Percentiles rank a stretch among this genome's conserved stretches.
Conservation (phyloP, 2,329 filamentous ascomycete species). For the Alternaria infectoria region DNA sequence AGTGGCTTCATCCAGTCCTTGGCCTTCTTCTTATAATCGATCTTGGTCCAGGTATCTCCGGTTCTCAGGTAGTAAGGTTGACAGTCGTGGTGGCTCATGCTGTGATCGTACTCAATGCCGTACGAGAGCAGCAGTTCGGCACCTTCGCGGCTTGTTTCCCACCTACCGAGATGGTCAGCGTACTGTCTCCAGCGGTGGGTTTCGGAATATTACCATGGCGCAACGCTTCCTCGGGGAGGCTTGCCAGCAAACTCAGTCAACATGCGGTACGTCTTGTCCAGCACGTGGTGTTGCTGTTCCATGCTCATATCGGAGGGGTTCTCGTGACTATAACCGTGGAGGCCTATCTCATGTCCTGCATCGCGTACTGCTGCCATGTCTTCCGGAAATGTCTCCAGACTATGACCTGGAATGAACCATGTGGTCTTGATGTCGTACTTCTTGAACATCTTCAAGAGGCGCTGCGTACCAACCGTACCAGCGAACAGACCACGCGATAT, state of each 20-base stretch:
- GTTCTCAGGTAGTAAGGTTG: conserved; percentile 68
- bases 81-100: conserved; percentile 69
- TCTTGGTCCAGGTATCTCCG: conserved; percentile 71
- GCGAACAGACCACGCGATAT: conserved; percentile 75
- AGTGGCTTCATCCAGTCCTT: conserved; percentile 72
- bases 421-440: conserved; percentile 75
- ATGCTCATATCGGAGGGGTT: conserved; percentile 72
- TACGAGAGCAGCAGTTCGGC: conserved; percentile 68
- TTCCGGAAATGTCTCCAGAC: conserved; percentile 69
- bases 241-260: conserved; percentile 73
- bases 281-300: conserved; percentile 75
- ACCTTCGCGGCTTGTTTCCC: conserved; percentile 73
- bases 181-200: conserved; percentile 46
- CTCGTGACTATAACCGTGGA: conserved; percentile 74
- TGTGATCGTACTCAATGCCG: conserved; percentile 73
- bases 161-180: conserved; percentile 42
- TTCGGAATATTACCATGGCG: conserved; percentile 61
- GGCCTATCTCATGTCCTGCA: conserved; percentile 67
- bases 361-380: conserved; percentile 65
- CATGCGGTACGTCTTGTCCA: conserved; percentile 76
- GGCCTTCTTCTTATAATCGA: conserved; percentile 68
- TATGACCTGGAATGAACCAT: conserved; percentile 68
- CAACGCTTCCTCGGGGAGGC: conserved; percentile 73
- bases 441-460: conserved; percentile 72
- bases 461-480: conserved; percentile 70